Evolutionary conservation across 2,329 filamentous ascomycete species (phyloP), one percentile per base, ranked within the genome.

Genomic region (Nigrospora sphaerica): DNA sequence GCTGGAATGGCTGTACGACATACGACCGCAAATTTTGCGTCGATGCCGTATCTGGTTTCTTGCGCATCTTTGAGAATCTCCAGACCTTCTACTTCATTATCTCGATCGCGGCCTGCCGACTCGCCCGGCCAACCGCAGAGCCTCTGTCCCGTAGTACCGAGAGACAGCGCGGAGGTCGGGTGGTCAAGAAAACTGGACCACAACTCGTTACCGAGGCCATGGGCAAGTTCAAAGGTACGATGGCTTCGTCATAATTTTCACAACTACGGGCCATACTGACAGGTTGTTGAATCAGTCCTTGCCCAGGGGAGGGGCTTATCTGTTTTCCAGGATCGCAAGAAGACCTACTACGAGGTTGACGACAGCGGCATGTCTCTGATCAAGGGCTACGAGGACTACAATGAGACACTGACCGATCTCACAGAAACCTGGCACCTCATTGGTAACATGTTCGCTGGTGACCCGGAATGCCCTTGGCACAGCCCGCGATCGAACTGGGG

Each of bases 61-160:
- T 65, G 4, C 47, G 54, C 7, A 46, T 49, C n/a, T 64, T 67
- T 32, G 32, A 44, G 0, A 39, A 57, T 17, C 44, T 68, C 0
- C 42, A 61, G 40, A 36, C 47, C 6, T 53, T 67, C 32, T 65
- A 62, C 47, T 44, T 68, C 37, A 48, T 66, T 9, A 28, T 56
- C 12, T 50, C 52, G 31, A 12, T 55, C 4, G 45, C 4, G 3
- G 10, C 10, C 9, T 9, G n/a, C 40, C 40, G 32, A 17, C 18
- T 42, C 31, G 16, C 18, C 7, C 32, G 16, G 6, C 32, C 31
- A 11, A 19, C 38, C 12, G 42, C 39, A 11, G 18, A 43, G 18
- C 39, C 18, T 28, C 11, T 38, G 34, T 12, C 14, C 39, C 38
- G 32, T 12, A 6, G 16, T 19, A 10, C 17, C 9, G 46, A 42